Conservation (phyloP, 73 alveolate genomes). For the Tetrahymena thermophila region DNA sequence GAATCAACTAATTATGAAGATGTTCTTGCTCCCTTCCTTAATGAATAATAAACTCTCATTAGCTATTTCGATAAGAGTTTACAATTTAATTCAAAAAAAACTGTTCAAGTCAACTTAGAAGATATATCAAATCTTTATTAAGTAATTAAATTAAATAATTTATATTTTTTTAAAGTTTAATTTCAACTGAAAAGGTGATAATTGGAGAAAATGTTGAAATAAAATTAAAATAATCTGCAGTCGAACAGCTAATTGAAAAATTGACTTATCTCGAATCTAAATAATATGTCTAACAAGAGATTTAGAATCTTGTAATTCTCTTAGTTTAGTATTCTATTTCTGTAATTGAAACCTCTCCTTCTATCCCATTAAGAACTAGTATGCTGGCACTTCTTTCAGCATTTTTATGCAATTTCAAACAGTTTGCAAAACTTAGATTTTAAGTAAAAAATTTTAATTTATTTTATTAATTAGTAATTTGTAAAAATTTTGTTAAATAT, state of each 20-base stretch:
- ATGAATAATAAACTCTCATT: background rate
- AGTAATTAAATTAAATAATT: background rate
- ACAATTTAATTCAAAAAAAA: background rate
- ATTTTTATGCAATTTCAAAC: background rate
- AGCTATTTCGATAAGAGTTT: background rate
- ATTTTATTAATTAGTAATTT: background rate
- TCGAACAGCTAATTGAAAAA: background rate
- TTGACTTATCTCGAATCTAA: background rate
- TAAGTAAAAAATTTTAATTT: background rate
- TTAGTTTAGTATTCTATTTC: background rate
- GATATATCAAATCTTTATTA: background rate
- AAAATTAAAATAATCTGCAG: background rate
- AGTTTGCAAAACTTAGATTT: background rate
- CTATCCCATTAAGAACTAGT: background rate
- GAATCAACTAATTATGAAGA: background rate
- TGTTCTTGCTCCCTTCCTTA: background rate
- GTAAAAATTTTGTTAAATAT: background rate
- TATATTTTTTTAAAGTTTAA: background rate
- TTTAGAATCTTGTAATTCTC: background rate
- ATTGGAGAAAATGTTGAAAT: background rate
- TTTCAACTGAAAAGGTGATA: background rate
- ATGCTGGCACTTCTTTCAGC: background rate
- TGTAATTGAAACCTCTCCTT: background rate
- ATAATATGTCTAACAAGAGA: background rate
- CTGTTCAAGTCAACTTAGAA: background rate